Conservation (phyloP, 1,284 basidiomycete species). For the Grifola frondosa region DNA sequence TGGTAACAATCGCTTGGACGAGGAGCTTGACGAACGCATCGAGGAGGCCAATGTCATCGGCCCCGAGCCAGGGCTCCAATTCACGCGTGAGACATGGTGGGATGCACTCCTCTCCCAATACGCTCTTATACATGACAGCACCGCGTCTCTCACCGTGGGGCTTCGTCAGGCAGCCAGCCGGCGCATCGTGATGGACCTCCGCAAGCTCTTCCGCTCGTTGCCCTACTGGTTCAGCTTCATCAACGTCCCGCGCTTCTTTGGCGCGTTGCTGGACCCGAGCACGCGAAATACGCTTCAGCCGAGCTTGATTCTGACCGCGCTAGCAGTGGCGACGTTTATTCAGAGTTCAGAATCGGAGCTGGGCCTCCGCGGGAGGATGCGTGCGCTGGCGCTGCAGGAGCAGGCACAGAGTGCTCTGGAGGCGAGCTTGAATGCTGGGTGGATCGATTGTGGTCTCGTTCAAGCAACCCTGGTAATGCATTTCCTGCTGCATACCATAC, state of each 20-base stretch:
- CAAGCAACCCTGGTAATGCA: conserved; percentile 70
- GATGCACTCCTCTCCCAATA: conserved; percentile 19
- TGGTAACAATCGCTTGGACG: neutral
- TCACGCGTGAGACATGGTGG: conserved; percentile 21
- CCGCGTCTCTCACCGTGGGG: conserved; percentile 34
- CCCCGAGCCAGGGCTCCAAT: conserved; percentile 12
- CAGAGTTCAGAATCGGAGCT: conserved; percentile 63
- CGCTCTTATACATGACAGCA: conserved; percentile 31
- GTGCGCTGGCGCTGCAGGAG: conserved; percentile 58
- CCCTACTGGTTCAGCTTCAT: conserved; percentile 74
- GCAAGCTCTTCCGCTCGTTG: conserved; percentile 60
- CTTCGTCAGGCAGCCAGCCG: conserved; percentile 45
- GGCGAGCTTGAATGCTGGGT: conserved; percentile 65
- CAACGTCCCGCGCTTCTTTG: conserved; percentile 66
- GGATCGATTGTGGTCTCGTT: conserved; percentile 70
- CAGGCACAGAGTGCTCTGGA: conserved; percentile 67
- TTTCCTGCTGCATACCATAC: neutral
- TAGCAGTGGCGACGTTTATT: conserved; percentile 65
- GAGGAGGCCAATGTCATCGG: conserved; percentile 5
- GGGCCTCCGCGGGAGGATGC: conserved; percentile 43
- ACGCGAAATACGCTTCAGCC: conserved; percentile 62
- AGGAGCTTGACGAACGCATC: neutral
- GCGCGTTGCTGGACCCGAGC: conserved; percentile 53
- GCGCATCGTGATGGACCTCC: conserved; percentile 55
- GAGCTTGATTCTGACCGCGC: conserved; percentile 59